phyloP scores from a whole-genome alignment of 768 basidiomycete genomes.

The Collybia sp. region DNA sequence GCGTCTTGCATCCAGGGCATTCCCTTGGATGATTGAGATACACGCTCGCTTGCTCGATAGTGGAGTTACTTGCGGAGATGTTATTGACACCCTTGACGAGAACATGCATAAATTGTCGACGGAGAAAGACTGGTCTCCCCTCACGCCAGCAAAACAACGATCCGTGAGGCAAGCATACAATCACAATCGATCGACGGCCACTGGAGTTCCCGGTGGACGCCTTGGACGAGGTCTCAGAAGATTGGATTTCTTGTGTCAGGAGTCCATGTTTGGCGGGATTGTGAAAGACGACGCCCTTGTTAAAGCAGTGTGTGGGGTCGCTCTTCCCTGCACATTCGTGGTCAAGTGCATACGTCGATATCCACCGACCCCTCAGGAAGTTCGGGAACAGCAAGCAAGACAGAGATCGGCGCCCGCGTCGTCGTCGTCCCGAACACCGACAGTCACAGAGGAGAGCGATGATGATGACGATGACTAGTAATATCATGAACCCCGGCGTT shows the following conservation, averaged over 20 bases:
- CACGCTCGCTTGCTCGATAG: constrained; percentile 34
- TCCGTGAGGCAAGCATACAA: constrained; percentile 49
- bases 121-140: constrained; percentile 46
- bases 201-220: constrained; percentile 64
- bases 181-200: constrained; percentile 60
- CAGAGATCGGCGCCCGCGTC: constrained; percentile 16
- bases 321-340: constrained; percentile 56
- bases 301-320: constrained; percentile 37
- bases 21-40: constrained; percentile 55
- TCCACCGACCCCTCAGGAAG: constrained; percentile 45
- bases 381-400: constrained; percentile 40
- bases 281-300: constrained; percentile 38
- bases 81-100: constrained; percentile 49
- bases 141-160: constrained; percentile 30
- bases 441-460: no score
- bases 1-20: constrained; percentile 44
- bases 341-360: constrained; percentile 46
- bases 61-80: constrained; percentile 66
- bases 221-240: constrained; percentile 60
- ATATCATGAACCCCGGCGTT: no score
- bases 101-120: constrained; percentile 47
- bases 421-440: no score
- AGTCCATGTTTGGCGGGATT: constrained; percentile 64
- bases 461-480: no score
- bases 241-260: constrained; percentile 59